These are phyloP conservation scores for Saccharomyces mikatae DNA, from an alignment of 805 yeast genomes.

Conservation along the genomic window DNA sequence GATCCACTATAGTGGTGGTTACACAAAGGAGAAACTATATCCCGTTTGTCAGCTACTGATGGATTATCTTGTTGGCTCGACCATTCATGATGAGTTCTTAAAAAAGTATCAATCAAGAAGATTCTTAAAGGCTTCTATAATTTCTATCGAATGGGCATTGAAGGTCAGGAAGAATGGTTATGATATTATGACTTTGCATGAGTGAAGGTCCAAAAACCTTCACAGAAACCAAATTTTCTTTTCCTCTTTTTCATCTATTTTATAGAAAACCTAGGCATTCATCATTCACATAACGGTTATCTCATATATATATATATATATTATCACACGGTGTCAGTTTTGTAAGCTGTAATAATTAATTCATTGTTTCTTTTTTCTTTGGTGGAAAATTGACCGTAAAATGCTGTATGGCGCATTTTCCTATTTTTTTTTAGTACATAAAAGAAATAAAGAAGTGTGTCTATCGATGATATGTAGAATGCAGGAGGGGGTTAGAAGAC, in stretches of 20 bases:
- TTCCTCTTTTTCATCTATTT: background rate
- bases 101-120: slow-evolving; percentile 81
- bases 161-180: slow-evolving; percentile 31
- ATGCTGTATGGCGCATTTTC: background rate
- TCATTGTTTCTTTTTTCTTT: background rate
- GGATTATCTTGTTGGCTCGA: slow-evolving; percentile 67
- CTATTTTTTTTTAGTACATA: background rate
- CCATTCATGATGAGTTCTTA: slow-evolving; percentile 80
- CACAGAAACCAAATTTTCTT: background rate
- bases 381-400: background rate
- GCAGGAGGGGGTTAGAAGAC: background rate
- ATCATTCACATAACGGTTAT: background rate
- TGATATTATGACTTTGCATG: slow-evolving; percentile 28
- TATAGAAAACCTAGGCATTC: background rate
- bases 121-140: slow-evolving; percentile 71
- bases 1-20: slow-evolving; percentile 84
- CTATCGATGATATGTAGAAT: background rate
- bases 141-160: slow-evolving; percentile 76
- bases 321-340: background rate
- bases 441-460: background rate
- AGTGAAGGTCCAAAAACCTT: slow-evolving; percentile 1
- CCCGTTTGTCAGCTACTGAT: slow-evolving; percentile 64
- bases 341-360: background rate
- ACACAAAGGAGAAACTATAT: slow-evolving; percentile 57
- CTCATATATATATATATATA: background rate